Base-by-base conservation (phyloP, 495 filamentous ascomycete genomes). In the Penicillium maclennaniae region DNA sequence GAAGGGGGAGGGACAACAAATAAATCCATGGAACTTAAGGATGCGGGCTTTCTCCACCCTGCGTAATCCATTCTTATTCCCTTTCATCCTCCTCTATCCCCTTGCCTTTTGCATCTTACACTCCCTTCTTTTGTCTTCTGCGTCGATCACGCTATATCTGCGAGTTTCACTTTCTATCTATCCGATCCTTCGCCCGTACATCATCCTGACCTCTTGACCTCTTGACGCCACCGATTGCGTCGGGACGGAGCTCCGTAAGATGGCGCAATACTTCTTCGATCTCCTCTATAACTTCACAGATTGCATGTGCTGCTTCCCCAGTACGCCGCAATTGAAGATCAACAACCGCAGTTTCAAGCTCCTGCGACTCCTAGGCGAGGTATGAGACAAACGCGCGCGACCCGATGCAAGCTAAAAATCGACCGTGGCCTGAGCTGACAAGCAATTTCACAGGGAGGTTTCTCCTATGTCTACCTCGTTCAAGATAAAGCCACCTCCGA, bases 381-480 rank as follows among this genome's bases (percentile, higher is more conserved):
- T 90, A 74, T 47, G 60, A 49, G 25, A 38, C 43, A 45, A 27
- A 27, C 43, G 26, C 40, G 28, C 4, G 46, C 17, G 14, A 4
- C 20, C 16, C 26, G 10, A 50, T 37, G 49, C 12, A 6, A 43
- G 39, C 46, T 43, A 43, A 54, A 43, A 58, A 25, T 42, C 27
- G 17, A 51, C 25, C 23, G 23, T 45, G 45, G 48, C 37, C 51
- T 31, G 49, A 47, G 45, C 55, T 57, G 51, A 53, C 47, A 34
- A 15, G 26, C 19, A 53, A 34, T 38, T 12, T 38, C 44, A 47
- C 65, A 92, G 84, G 92, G 92, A 69, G 92, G 93, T 53, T 98
- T 97, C 79, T 93, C 88, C 58, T 97, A 97, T 68, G 93, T 98
- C 54, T 98, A 98, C 72, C 88, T 98, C 48, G 93, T 98, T 27